Evolutionary conservation across 768 basidiomycete genomes (phyloP).

Genomic region (Boletus tylopilopsis): DNA sequence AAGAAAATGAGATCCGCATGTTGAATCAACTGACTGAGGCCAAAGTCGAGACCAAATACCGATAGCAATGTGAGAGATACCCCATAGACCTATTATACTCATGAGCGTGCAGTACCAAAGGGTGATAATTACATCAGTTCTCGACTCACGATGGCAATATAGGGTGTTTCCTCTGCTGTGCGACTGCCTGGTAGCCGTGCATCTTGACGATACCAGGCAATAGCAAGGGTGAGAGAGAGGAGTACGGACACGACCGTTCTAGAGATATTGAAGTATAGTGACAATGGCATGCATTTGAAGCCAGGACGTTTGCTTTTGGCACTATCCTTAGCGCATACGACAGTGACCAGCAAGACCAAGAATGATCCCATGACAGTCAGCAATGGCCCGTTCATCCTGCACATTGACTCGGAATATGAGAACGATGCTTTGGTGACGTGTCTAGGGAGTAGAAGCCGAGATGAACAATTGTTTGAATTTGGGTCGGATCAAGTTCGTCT

Average conservation of each 20-base stretch:
- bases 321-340: neutral
- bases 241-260: neutral
- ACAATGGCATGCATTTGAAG: neutral
- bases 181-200: neutral
- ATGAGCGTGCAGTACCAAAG: neutral
- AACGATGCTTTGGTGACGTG: neutral
- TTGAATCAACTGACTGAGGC: conserved; percentile 13
- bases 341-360: neutral
- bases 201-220: conserved; percentile 1
- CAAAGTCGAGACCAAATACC: neutral
- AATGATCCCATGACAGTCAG: neutral
- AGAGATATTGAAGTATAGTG: neutral
- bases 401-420: neutral
- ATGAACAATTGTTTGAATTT: too few species aligned
- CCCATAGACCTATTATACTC: conserved; percentile 1
- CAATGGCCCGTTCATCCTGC: neutral
- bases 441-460: neutral
- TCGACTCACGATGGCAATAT: conserved; percentile 3
- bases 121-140: neutral
- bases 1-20: conserved; percentile 1
- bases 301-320: neutral
- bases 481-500: too few species aligned
- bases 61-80: conserved; percentile 4
- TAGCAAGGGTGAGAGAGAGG: neutral
- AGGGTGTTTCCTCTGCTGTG: neutral